A percentile compares a stretch with the other conserved stretches of the same genome.
phyloP scores from a whole-genome alignment of 2,329 filamentous ascomycete genomes.

The Paecilomyces sp. region DNA sequence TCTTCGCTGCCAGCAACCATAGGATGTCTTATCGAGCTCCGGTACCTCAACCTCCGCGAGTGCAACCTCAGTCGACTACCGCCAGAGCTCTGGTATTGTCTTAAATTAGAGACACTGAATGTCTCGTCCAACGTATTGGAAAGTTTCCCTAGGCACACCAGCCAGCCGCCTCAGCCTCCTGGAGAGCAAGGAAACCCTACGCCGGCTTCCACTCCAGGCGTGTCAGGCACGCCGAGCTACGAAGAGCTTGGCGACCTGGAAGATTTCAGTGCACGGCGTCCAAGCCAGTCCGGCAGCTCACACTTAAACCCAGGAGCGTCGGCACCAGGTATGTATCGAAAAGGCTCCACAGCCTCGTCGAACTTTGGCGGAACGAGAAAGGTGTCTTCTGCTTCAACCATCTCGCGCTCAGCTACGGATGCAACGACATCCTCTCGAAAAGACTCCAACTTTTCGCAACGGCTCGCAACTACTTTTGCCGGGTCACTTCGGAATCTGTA shows the following conservation, averaged over 20 bases:
- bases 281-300: conserved; percentile 70
- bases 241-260: conserved; percentile 68
- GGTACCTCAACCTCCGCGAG: conserved; percentile 78
- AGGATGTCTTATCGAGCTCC: conserved; percentile 76
- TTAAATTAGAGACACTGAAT: conserved; percentile 83
- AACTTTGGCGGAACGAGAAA: conserved; percentile 74
- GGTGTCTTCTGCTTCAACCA: conserved; percentile 71
- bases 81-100: conserved; percentile 92
- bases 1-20: conserved; percentile 80
- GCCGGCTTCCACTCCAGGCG: conserved; percentile 38
- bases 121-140: conserved; percentile 91
- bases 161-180: conserved; percentile 59
- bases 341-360: conserved; percentile 81
- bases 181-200: conserved; percentile 35
- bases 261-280: conserved; percentile 59
- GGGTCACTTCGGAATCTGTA: conserved; percentile 77
- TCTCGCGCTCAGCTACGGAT: conserved; percentile 60
- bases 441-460: conserved; percentile 78
- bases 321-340: conserved; percentile 56
- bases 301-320: conserved; percentile 70
- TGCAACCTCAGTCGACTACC: conserved; percentile 89
- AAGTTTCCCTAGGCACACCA: conserved; percentile 74
- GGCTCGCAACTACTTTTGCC: conserved; percentile 79
- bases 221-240: conserved; percentile 60
- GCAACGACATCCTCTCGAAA: conserved; percentile 60